Evolutionary conservation across 129 eudicot species (phyloP), one percentile per base, ranked within the genome.

Genomic region (Centaurea solstitialis): DNA sequence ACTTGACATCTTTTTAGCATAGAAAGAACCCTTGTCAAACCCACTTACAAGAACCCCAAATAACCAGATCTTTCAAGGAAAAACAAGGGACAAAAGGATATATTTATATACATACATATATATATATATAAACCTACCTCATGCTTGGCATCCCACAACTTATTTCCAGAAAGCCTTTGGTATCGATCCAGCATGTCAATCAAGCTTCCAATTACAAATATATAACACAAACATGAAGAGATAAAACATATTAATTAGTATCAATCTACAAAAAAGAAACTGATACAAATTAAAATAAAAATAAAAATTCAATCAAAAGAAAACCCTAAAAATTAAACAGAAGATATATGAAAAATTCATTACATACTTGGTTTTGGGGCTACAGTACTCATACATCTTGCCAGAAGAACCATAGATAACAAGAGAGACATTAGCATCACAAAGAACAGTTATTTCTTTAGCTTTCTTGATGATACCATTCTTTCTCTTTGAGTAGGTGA

Each of bases 91-190:
- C 73, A 85, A 85, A 62, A 80, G 74, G 77, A 33, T 33, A 33
- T 33, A 33, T 33, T 1, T 33, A 33, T 33, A 33, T 33, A 33
- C 4, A 33, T 33, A 33, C 5, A 33, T 3, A 33, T 33, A 33
- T 33, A 33, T 3, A 4, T 33, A 2, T 33, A 2, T 33, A 1
- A 33, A 40, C 45, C 43, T 80, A 88, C 99, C 91, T 95, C 98
- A 92, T 95, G 99, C 84, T 95, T 95, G 28, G 97, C 94, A 95
- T 95, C 99, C 99, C 99, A 95, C 28, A 95, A 86, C 88, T 84
- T 95, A 70, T 88, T 95, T 68, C 91, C 94, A 65, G 97, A 86
- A 57, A 79, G 84, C 43, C 86, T 87, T 76, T 95, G 99, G 80
- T 95, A 95, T 68, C 78, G 73, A 77, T 95, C 94, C 87, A 95